phyloP scores from a whole-genome alignment of 2,329 filamentous ascomycete genomes.

The Rutstroemia sp. region DNA sequence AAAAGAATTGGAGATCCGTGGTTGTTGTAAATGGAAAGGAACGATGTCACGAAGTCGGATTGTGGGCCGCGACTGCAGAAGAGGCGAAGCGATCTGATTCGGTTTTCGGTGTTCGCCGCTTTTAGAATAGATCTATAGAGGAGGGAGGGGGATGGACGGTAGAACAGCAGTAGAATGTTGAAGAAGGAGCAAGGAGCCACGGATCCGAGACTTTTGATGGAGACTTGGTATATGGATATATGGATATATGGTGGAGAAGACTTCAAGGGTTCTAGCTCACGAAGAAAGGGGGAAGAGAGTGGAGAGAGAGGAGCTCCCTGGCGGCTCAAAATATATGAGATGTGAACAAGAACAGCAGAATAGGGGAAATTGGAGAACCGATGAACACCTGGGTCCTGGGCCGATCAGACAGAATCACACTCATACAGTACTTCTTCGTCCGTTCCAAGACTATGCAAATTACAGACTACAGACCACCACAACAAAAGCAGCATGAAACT shows the following conservation, averaged over 20 bases:
- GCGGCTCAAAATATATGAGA: too few relatives aligned
- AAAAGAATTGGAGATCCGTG: slow-evolving; percentile 12
- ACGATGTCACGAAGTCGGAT: slow-evolving; percentile 10
- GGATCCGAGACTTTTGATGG: background rate
- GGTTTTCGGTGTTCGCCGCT: slow-evolving; percentile 2
- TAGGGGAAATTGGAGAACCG: too few relatives aligned
- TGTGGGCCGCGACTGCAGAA: slow-evolving; percentile 10
- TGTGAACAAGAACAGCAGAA: too few relatives aligned
- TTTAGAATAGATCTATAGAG: background rate
- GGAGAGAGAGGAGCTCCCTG: too few relatives aligned
- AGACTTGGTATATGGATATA: background rate
- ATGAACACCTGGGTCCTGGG: too few relatives aligned
- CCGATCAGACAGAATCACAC: too few relatives aligned
- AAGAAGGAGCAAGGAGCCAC: background rate
- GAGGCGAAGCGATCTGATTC: slow-evolving; percentile 9
- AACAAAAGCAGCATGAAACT: slow-evolving; percentile 8
- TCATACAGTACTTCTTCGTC: too few relatives aligned
- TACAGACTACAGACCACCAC: too few relatives aligned
- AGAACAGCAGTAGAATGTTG: background rate
- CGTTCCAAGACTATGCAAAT: too few relatives aligned
- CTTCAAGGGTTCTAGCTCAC: too few relatives aligned
- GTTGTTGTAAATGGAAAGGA: slow-evolving; percentile 10
- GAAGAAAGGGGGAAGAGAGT: background rate
- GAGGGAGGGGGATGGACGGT: background rate
- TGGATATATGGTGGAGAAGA: background rate